phyloP scores from a whole-genome alignment of 2,329 filamentous ascomycete species.

The Talaromyces sp. region DNA sequence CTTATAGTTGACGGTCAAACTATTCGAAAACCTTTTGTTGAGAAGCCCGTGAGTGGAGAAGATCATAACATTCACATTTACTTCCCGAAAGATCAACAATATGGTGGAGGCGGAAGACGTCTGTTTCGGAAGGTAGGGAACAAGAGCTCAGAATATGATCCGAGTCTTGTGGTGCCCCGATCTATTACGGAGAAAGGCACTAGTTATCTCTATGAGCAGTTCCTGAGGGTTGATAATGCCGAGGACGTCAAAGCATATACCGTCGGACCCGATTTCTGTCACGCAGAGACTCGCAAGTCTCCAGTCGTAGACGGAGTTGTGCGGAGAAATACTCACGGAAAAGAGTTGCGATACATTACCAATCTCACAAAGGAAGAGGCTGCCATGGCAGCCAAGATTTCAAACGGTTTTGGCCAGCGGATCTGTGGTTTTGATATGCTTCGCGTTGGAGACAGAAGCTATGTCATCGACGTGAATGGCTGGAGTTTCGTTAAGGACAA shows the following conservation, averaged over 20 bases:
- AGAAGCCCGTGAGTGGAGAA: slow-evolving; percentile 97
- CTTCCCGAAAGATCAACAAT: slow-evolving; percentile 69
- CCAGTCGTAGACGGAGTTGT: slow-evolving; percentile 96
- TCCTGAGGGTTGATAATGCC: slow-evolving; percentile 92
- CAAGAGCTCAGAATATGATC: slow-evolving; percentile 94
- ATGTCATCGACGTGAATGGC: slow-evolving; percentile 97
- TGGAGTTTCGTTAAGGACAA: slow-evolving; percentile 99
- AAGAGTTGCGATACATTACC: slow-evolving; percentile 94
- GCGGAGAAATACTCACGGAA: slow-evolving; percentile 92
- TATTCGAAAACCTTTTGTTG: slow-evolving; percentile 90
- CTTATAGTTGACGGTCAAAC: slow-evolving; percentile 79
- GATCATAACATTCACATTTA: slow-evolving; percentile 99
- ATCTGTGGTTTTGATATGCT: slow-evolving; percentile 96
- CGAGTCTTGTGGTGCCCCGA: slow-evolving; percentile 70
- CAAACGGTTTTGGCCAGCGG: slow-evolving; percentile 84
- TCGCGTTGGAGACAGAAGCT: slow-evolving; percentile 83
- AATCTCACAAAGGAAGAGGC: slow-evolving; percentile 76
- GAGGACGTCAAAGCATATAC: slow-evolving; percentile 99
- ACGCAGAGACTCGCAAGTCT: slow-evolving; percentile 95
- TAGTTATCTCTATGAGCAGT: slow-evolving; percentile 96
- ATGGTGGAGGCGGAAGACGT: slow-evolving; percentile 83
- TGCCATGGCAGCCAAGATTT: slow-evolving; percentile 83
- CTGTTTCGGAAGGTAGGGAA: slow-evolving; percentile 97
- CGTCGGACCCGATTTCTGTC: slow-evolving; percentile 86
- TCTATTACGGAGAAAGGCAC: slow-evolving; percentile 74